phyloP scores from a whole-genome alignment of 2,329 filamentous ascomycete species.

The Calycina herbarum region DNA sequence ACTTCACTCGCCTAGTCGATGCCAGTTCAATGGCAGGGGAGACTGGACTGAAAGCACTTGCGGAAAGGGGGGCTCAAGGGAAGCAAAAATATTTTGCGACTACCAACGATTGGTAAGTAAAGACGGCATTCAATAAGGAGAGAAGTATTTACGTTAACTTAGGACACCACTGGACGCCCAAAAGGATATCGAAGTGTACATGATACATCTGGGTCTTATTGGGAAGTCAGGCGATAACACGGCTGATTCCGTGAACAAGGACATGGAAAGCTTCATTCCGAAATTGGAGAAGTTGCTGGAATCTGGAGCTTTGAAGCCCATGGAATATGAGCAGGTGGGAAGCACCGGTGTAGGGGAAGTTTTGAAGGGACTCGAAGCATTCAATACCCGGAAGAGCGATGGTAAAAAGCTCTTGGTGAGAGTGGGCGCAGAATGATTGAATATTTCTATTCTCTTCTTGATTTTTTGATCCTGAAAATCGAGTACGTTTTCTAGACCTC shows the following conservation, averaged over 20 bases:
- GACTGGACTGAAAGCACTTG: slow-evolving; percentile 37
- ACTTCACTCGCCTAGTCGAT: slow-evolving; percentile 40
- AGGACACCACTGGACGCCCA: slow-evolving; percentile 20
- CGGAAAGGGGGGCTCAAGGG: slow-evolving; percentile 21
- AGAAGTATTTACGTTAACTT: too few species aligned
- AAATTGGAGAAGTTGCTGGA: slow-evolving; percentile 23
- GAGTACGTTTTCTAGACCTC: not conserved
- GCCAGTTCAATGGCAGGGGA: slow-evolving; percentile 35
- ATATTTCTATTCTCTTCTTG: not conserved
- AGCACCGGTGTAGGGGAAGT: slow-evolving; percentile 24
- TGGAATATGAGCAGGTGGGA: slow-evolving; percentile 29
- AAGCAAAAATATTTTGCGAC: slow-evolving; percentile 38
- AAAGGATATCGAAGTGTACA: slow-evolving; percentile 23
- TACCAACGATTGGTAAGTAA: slow-evolving; percentile 41
- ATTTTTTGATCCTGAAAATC: not conserved
- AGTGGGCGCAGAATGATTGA: not conserved
- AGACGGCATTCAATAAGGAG: too few species aligned
- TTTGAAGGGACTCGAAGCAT: slow-evolving; percentile 23
- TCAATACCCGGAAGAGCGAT: slow-evolving; percentile 20
- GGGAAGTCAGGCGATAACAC: slow-evolving; percentile 23
- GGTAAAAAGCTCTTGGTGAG: slow-evolving; percentile 29
- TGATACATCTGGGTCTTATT: slow-evolving; percentile 25
- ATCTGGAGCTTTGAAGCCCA: slow-evolving; percentile 23
- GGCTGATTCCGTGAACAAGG: slow-evolving; percentile 20
- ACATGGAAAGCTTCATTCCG: slow-evolving; percentile 25